Base-by-base conservation (phyloP, 1,284 basidiomycete genomes). In the Volvariella volvacea region DNA sequence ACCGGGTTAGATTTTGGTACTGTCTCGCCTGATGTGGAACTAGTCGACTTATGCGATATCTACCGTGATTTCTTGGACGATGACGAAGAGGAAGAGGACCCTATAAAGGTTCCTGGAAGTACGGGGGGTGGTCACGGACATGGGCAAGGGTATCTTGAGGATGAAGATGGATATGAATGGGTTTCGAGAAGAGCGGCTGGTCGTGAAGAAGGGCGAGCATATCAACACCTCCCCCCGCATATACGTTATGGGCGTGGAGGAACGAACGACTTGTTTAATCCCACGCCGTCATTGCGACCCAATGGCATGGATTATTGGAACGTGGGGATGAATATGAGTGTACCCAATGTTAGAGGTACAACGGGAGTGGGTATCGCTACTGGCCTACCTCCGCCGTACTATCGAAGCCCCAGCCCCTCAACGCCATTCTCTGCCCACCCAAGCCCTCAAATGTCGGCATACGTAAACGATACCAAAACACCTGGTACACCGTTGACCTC, bases 21-120 rank as follows among this genome's bases (percentile, higher is more conserved):
- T 0, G 71, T 76, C 19, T 62, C 82, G 3, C 95, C 96, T 1
- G 87, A 94, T 48, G 76, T 96, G 31, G 87, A 95, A 60, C 76
- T 99, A 47, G 82, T 91, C 46, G 93, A 97, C 64, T 70, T 99
- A 47, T 77, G 91, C 40, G 93, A 98, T 67, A 91, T 98, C 46
- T 92, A 95, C 68, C 83, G 83, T 32, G 93, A 95, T 59, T 98
- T 98, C 58, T 71, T 91, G 43, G 86, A 92, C 51, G 85, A 86
- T 47, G 86, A 91, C 53, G 81, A 85, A 1, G 80, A 83, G n/a
- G 75, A 76, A 0, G 65, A 73, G 6, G 58, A 65, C 16, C 68
- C 73, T 4, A 65, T 74, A 25, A 80, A 79, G 58, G 74, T 70
- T 10, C 73, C 76, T 0, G 76, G 78, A 54, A 68, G 73, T 20